These are phyloP conservation scores for Curvularia eragrostidis DNA, from an alignment of 2,329 filamentous ascomycete species.

Conservation along the genomic window DNA sequence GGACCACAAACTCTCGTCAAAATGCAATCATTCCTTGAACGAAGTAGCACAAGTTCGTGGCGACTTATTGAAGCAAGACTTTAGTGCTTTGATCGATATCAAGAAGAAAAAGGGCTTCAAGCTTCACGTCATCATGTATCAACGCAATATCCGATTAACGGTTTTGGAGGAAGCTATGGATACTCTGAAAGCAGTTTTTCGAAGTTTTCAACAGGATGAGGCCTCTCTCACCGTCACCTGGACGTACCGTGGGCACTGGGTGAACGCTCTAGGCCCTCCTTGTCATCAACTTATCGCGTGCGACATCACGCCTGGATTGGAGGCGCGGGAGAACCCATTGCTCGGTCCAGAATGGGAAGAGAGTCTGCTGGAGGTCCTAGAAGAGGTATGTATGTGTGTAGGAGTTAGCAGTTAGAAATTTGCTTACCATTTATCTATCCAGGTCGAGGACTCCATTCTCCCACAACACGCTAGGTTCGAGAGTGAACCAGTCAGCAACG, in stretches of 20 bases:
- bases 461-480: not conserved
- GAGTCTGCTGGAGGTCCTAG: not conserved
- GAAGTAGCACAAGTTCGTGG: not conserved
- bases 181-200: not conserved
- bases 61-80: not conserved
- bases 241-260: conserved; percentile 7
- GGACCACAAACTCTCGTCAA: not conserved
- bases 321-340: not conserved
- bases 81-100: not conserved
- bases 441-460: not conserved
- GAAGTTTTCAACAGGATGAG: not conserved
- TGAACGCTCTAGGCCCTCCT: not conserved
- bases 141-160: not conserved
- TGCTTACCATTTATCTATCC: too few relatives aligned
- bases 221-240: conserved; percentile 2
- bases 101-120: conserved; percentile 1
- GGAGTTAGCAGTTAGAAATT: not conserved
- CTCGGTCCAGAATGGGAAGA: not conserved
- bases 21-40: not conserved
- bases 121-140: conserved; percentile 2
- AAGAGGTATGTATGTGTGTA: not conserved
- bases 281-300: not conserved
- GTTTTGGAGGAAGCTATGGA: conserved; percentile 1
- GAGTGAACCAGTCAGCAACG: not conserved
- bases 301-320: not conserved